Percentiles rank a stretch among this genome's conserved stretches.
phyloP scores from a whole-genome alignment of 371 early-diverging fungal species.

The Saksenaea vasiformis region DNA sequence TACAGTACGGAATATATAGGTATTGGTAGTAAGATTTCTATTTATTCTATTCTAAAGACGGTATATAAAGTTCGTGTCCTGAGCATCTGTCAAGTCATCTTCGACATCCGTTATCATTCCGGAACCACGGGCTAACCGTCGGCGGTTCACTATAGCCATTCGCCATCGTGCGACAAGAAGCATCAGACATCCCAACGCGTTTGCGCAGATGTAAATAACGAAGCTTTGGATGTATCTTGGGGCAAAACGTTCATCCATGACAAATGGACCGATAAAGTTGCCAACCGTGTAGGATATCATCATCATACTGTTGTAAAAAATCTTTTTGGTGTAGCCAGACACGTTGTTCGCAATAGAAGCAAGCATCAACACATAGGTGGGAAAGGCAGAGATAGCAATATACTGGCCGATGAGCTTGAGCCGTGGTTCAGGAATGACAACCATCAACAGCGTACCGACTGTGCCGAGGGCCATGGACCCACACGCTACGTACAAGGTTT shows the following conservation, averaged over 20 bases:
- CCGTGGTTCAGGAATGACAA: slow-evolving; percentile 26
- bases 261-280: slow-evolving; percentile 25
- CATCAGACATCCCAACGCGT: slow-evolving; percentile 9
- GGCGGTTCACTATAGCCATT: slow-evolving; percentile 27
- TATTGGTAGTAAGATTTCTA: not conserved
- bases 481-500: slow-evolving; percentile 27
- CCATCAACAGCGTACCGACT: slow-evolving; percentile 33
- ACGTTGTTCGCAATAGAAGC: slow-evolving; percentile 11
- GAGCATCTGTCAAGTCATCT: slow-evolving; percentile 32
- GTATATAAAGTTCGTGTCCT: slow-evolving; percentile 38
- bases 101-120: slow-evolving; percentile 22
- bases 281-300: slow-evolving; percentile 14
- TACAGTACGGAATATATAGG: not conserved
- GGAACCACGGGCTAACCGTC: slow-evolving; percentile 11
- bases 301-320: slow-evolving; percentile 12
- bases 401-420: slow-evolving; percentile 14
- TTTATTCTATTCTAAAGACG: slow-evolving; percentile 13
- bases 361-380: slow-evolving; percentile 8
- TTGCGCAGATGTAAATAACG: slow-evolving; percentile 16
- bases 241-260: slow-evolving; percentile 17
- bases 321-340: slow-evolving; percentile 17
- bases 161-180: slow-evolving; percentile 19
- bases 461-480: slow-evolving; percentile 29
- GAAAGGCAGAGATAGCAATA: not conserved
- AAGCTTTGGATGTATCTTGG: slow-evolving; percentile 18